Evolutionary conservation across 306 rosid genomes (phyloP).

Genomic region (Ceratonia siliqua): DNA sequence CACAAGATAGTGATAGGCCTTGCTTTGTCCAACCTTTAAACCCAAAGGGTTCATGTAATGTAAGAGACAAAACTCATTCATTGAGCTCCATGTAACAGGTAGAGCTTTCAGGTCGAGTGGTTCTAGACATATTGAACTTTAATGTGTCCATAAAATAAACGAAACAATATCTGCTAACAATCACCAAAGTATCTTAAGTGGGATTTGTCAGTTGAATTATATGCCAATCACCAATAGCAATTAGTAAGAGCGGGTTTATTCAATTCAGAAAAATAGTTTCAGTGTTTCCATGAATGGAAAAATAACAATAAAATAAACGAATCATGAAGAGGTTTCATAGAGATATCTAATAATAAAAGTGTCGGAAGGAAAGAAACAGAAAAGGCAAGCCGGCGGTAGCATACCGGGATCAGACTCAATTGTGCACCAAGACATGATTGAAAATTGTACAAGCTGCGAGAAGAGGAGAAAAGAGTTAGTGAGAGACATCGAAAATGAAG

Average conservation of each 20-base stretch:
- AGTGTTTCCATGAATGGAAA: background rate
- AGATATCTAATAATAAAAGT: background rate
- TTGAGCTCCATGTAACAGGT: background rate
- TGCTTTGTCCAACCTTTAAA: background rate
- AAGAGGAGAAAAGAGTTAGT: background rate
- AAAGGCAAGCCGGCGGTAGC: background rate
- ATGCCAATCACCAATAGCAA: background rate
- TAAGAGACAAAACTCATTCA: background rate
- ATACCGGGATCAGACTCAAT: constrained; percentile 99
- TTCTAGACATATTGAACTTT: background rate
- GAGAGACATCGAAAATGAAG: background rate
- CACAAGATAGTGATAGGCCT: background rate
- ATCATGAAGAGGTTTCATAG: background rate
- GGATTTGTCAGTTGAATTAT: background rate
- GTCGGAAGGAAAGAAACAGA: background rate
- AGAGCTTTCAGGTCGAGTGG: background rate
- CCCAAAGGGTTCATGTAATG: background rate
- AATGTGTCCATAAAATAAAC: background rate
- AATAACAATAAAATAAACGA: background rate
- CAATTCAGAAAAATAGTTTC: background rate
- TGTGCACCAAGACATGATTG: constrained; percentile 98
- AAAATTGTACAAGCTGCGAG: constrained; percentile 45
- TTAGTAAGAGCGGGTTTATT: background rate
- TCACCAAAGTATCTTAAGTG: background rate
- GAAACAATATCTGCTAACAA: background rate